These are phyloP conservation scores for Rhodotorula sp. DNA, from an alignment of 1,284 basidiomycete genomes.

Conservation along the genomic window DNA sequence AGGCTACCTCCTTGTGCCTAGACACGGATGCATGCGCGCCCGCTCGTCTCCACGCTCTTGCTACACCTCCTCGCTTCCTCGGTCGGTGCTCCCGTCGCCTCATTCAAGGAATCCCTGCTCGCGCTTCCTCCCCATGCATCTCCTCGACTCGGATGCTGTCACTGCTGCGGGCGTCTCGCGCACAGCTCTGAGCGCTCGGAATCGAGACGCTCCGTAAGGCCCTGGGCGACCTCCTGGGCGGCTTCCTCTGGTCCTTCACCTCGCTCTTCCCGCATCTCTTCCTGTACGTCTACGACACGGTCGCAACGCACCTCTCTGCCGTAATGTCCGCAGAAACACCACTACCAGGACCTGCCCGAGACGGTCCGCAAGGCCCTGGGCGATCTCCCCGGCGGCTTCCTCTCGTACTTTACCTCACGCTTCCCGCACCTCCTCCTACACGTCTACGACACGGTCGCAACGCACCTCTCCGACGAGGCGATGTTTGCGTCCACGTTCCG, in stretches of 20 bases:
- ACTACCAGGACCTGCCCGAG: slow-evolving; percentile 93
- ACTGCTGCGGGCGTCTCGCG: too few relatives aligned
- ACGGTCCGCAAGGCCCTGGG: slow-evolving; percentile 84
- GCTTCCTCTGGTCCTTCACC: slow-evolving; percentile 91
- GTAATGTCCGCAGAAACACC: slow-evolving; percentile 74
- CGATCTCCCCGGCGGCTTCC: slow-evolving; percentile 85
- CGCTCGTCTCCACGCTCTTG: too few relatives aligned
- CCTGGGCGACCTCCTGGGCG: slow-evolving; percentile 85
- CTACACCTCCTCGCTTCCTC: too few relatives aligned
- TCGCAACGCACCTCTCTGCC: slow-evolving; percentile 57
- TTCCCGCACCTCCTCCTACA: slow-evolving; percentile 90
- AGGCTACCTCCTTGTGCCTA: too few relatives aligned
- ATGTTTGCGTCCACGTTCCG: slow-evolving; percentile 46
- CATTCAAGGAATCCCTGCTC: too few relatives aligned
- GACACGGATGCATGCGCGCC: too few relatives aligned
- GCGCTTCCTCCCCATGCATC: too few relatives aligned
- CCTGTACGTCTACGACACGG: slow-evolving; percentile 83
- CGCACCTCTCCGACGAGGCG: slow-evolving; percentile 45
- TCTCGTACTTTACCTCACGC: slow-evolving; percentile 88
- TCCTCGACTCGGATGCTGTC: too few relatives aligned
- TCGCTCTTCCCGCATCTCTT: slow-evolving; percentile 86
- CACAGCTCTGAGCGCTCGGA: too few relatives aligned
- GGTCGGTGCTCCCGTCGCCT: too few relatives aligned
- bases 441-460: slow-evolving; percentile 75
- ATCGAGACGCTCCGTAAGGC: slow-evolving; percentile 80